Conservation (phyloP, 2,329 filamentous ascomycete genomes). For the Aspergillus melleus region DNA sequence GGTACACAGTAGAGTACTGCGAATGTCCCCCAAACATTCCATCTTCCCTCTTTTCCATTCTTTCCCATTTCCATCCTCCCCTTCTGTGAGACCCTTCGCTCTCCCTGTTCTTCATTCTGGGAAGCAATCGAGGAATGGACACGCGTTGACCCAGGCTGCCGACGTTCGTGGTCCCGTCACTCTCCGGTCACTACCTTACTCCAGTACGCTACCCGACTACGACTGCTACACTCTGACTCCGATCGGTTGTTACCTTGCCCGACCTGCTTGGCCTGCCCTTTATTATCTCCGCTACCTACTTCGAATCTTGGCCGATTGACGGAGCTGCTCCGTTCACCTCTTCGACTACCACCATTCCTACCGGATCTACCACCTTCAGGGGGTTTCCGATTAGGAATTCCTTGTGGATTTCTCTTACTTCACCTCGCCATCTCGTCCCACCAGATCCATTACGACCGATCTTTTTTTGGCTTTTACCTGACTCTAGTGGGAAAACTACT, state of each 20-base stretch:
- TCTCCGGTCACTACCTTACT: conserved; percentile 1
- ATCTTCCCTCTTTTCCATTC: background rate
- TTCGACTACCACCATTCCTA: too few relatives aligned
- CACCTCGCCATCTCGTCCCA: too few relatives aligned
- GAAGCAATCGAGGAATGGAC: conserved; percentile 17
- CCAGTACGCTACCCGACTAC: background rate
- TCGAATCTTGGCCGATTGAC: too few relatives aligned
- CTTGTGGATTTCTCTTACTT: too few relatives aligned
- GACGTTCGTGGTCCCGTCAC: conserved; percentile 10
- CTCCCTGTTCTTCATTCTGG: background rate
- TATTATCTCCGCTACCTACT: too few relatives aligned
- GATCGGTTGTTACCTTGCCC: background rate
- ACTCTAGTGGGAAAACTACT: background rate
- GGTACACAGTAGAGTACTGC: too few relatives aligned
- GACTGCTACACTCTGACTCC: background rate
- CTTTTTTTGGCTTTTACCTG: background rate
- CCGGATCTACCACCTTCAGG: too few relatives aligned
- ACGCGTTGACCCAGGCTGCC: conserved; percentile 23
- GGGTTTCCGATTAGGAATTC: too few relatives aligned
- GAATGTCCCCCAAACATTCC: background rate
- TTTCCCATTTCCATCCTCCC: background rate
- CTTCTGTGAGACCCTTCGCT: background rate
- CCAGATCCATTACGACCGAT: too few relatives aligned
- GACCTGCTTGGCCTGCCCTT: too few relatives aligned
- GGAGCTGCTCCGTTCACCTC: too few relatives aligned